Evolutionary conservation across 2,329 filamentous ascomycete species (phyloP).

Genomic region (Claviceps sp.): DNA sequence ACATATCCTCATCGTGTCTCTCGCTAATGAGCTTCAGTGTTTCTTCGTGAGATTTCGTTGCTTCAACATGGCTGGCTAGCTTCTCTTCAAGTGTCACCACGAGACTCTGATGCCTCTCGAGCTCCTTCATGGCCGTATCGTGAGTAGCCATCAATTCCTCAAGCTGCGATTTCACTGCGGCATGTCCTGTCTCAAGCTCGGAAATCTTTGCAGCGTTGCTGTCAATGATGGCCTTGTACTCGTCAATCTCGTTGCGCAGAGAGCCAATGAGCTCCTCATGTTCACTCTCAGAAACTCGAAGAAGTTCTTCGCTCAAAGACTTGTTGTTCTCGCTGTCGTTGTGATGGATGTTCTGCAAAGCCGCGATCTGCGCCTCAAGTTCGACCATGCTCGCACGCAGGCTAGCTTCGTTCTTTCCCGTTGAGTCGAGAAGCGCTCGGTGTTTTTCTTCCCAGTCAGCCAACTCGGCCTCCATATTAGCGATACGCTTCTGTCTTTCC

Average conservation of each 20-base stretch:
- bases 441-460: constrained; percentile 66
- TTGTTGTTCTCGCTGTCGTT: constrained; percentile 31
- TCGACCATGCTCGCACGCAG: constrained; percentile 60
- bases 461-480: constrained; percentile 57
- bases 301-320: constrained; percentile 27
- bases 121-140: constrained; percentile 34
- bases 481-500: constrained; percentile 36
- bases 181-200: constrained; percentile 60
- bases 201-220: constrained; percentile 56
- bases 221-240: constrained; percentile 63
- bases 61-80: constrained; percentile 44
- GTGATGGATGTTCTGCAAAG: constrained; percentile 26
- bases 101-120: constrained; percentile 32
- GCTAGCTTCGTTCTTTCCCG: constrained; percentile 59
- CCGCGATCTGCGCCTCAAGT: constrained; percentile 47
- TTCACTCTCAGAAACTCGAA: constrained; percentile 33
- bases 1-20: constrained; percentile 36
- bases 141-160: constrained; percentile 50
- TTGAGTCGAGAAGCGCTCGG: constrained; percentile 51
- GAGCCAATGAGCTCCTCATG: constrained; percentile 46
- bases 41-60: constrained; percentile 41
- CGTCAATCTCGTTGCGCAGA: constrained; percentile 63
- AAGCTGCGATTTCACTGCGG: constrained; percentile 51
- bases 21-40: constrained; percentile 34
- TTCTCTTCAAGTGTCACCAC: constrained; percentile 42